Conservation (phyloP, 1,139 yeast genomes). For the Hyphopichia buzzinii region DNA sequence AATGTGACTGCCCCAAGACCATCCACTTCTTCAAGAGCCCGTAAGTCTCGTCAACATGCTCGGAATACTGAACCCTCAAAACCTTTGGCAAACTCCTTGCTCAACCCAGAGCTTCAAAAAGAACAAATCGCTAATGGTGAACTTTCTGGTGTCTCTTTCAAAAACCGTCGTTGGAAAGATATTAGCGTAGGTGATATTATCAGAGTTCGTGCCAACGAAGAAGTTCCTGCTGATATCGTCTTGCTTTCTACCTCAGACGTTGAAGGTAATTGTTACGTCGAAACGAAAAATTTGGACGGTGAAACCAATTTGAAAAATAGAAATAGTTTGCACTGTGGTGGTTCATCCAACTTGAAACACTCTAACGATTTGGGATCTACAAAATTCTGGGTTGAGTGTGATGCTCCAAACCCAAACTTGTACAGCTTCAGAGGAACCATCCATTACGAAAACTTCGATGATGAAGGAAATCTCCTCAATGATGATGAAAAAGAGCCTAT, state of each 20-base stretch:
- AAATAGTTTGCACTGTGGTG: slow-evolving; percentile 71
- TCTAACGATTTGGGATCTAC: slow-evolving; percentile 72
- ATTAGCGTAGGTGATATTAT: slow-evolving; percentile 87
- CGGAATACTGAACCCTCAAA: background rate
- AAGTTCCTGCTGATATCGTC: slow-evolving; percentile 88
- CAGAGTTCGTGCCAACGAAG: slow-evolving; percentile 81
- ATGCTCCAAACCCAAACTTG: slow-evolving; percentile 81
- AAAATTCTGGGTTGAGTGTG: slow-evolving; percentile 84
- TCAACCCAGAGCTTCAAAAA: slow-evolving; percentile 31
- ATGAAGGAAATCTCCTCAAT: slow-evolving; percentile 33
- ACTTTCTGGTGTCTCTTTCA: slow-evolving; percentile 42
- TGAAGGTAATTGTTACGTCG: slow-evolving; percentile 91
- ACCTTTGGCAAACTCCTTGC: slow-evolving; percentile 25
- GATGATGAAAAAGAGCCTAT: slow-evolving; percentile 67
- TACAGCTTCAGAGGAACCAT: slow-evolving; percentile 87
- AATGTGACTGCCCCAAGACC: slow-evolving; percentile 7
- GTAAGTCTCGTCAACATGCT: slow-evolving; percentile 9
- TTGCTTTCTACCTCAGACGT: slow-evolving; percentile 78
- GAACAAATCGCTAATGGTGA: slow-evolving; percentile 16
- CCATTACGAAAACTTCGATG: slow-evolving; percentile 54
- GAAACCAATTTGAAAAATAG: slow-evolving; percentile 89
- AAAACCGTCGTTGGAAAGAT: slow-evolving; percentile 81
- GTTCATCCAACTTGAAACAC: slow-evolving; percentile 51
- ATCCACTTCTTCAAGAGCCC: slow-evolving; percentile 10
- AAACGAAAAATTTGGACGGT: slow-evolving; percentile 94